These are phyloP conservation scores for Trichoderma sp. DNA, from an alignment of 2,329 filamentous ascomycete species.

Conservation along the genomic window DNA sequence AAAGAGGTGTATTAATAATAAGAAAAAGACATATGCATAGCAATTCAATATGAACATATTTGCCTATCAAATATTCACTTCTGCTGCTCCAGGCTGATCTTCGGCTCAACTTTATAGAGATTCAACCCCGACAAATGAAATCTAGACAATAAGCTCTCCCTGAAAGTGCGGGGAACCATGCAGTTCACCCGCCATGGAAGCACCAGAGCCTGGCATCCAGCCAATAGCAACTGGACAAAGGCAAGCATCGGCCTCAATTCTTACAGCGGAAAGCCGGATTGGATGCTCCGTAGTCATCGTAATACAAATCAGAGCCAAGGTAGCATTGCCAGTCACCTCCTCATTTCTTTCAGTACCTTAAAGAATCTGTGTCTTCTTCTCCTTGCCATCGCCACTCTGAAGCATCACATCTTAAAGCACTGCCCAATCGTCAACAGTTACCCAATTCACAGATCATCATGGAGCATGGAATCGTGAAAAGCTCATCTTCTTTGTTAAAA, in stretches of 20 bases:
- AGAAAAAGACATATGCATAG: neutral
- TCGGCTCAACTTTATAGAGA: neutral
- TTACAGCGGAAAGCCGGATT: neutral
- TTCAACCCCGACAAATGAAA: neutral
- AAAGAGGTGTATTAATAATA: too few species aligned
- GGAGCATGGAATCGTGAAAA: neutral
- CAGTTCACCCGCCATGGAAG: neutral
- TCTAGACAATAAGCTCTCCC: neutral
- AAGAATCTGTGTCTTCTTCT: neutral
- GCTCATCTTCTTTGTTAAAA: neutral
- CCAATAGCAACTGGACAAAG: neutral
- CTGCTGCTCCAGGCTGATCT: neutral
- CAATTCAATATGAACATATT: neutral
- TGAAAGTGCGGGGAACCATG: conserved; percentile 19
- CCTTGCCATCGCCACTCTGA: neutral
- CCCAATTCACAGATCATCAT: neutral
- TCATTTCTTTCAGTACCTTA: neutral
- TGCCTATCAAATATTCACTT: neutral
- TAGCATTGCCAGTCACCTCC: neutral
- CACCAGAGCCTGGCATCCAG: neutral
- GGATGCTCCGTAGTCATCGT: neutral
- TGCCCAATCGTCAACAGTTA: neutral
- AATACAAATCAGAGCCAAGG: neutral
- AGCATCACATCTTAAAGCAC: neutral
- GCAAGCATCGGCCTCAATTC: neutral